Base-by-base conservation (phyloP, 805 yeast species). In the Blastobotrys mokoenaii region DNA sequence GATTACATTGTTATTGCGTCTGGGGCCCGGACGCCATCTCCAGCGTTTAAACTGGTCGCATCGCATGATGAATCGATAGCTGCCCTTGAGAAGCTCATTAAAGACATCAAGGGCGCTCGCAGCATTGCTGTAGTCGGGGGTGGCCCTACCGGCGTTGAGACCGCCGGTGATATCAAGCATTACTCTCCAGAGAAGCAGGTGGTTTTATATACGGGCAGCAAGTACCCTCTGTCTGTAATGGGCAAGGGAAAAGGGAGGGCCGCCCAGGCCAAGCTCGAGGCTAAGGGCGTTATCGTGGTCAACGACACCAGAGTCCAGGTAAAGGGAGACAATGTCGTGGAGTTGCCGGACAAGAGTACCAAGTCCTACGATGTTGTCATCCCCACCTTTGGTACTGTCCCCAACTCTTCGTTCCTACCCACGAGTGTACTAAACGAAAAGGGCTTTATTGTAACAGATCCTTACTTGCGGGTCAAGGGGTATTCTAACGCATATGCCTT, bases 61-160 rank as follows among this genome's bases (percentile, higher is more conserved):
- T 12, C 32, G 10, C 38, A 14, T 34, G 38, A n/a, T 5, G 20
- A 14, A 8, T 15, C 38, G 16, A 34, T 34, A 9, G 18, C 38
- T 16, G 38, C 20, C 7, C 20, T 34, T 8, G 22, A 10, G 12
- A 17, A 37, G 5, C 43, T 44, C 15, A n/a, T 20, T 17, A 49
- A 53, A 1, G 55, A 58, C n/a, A 65, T 76, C 40, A 57, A 55
- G 12, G 38, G 47, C 2, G 65, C 71, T 12, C 56, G 68, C 7
- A 61, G 55, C 7, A 64, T 76, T n/a, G 67, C 73, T 3, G 61
- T 70, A 10, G 67, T 73, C 45, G 80, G 80, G 5, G 78, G 72
- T 12, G 80, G 79, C 16, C 74, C 78, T 1, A 58, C 73, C 16
- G 79, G 79, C 1, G 67, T 73, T 38, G 79, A 74, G 54, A 60